Evolutionary conservation across 352 stramenopile species (phyloP), one percentile per base, ranked within the genome.

Genomic region (Globisporangium heterothallicum): DNA sequence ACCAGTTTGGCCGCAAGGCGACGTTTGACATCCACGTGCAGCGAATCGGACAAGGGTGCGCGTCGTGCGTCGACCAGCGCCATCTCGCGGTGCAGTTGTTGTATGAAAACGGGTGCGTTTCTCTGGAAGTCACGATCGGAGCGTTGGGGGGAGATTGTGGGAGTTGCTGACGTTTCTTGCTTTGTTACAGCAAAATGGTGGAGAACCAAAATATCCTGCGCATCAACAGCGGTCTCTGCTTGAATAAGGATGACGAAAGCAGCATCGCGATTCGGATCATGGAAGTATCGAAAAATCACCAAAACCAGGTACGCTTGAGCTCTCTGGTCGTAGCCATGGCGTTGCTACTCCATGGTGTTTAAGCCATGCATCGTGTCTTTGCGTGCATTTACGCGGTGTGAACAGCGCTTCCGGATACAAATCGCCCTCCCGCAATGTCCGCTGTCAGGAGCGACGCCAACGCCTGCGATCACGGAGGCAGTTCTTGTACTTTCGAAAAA

Each of bases 271-370:
- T 91, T 26, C 80, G 80, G 16, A 88, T 91, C 54, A 82, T 82
- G 49, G 75, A 91, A 42, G 80, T 91, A 5, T 91, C 80, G 30
- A 91, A 91, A 63, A 91, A 91, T 58, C 77, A 91, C 42, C 66
- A 87, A 49, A 91, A 91, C 63, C 77, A 88, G 77, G 77, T 88
- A 56, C 27, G 26, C 10, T 27, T 57, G 21, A 4, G 6, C 3
- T 25, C n/a, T 45, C n/a, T n/a, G 8, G 6, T 21, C 21, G 22
- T 6, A 38, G 32, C 4, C 32, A 38, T 18, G 14, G n/a, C 32
- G 32, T 18, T 10, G 18, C 6, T 32, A 3, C 34, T 29, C 7
- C 27, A 18, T 14, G 22, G 43, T 16, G 25, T 47, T 12, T 12
- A 36, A 9, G 30, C 6, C 45, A 26, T 40, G 4, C 27, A 36